A percentile compares a stretch with the other conserved stretches of the same genome.
Conservation (phyloP, 2,329 filamentous ascomycete genomes). For the Paramyrothecium roridum region DNA sequence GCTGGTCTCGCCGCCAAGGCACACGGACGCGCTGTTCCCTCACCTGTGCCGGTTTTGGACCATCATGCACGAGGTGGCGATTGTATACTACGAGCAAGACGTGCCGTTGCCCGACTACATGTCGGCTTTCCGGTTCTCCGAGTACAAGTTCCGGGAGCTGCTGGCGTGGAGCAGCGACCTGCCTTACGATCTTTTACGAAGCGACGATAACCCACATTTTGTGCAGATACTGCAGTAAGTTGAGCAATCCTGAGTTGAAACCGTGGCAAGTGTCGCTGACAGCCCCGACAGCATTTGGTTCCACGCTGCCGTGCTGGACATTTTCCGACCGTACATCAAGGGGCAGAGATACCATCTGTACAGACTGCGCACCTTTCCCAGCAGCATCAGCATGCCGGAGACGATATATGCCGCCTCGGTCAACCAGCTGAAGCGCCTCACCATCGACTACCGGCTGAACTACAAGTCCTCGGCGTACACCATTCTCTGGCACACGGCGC, state of each 20-base stretch:
- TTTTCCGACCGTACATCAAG: constrained; percentile 20
- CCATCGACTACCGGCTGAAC: constrained; percentile 26
- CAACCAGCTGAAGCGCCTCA: constrained; percentile 30
- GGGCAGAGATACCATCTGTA: not conserved
- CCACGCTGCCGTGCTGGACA: constrained; percentile 13
- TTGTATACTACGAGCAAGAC: constrained; percentile 15
- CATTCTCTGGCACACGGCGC: constrained; percentile 32
- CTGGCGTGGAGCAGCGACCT: not conserved
- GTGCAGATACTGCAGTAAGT: not conserved
- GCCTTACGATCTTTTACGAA: not conserved
- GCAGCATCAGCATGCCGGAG: constrained; percentile 14
- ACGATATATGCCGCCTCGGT: constrained; percentile 25
- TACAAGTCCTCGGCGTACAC: constrained; percentile 26
- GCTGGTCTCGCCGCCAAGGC: constrained; percentile 2
- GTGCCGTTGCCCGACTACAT: constrained; percentile 3
- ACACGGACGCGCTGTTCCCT: constrained; percentile 21
- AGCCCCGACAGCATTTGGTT: constrained; percentile 12
- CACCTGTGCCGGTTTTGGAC: constrained; percentile 27
- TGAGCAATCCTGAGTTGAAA: not conserved
- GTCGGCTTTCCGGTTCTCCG: constrained; percentile 20
- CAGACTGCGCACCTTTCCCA: constrained; percentile 20
- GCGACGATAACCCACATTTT: not conserved
- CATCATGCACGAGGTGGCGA: constrained; percentile 21
- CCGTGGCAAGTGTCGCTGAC: not conserved
- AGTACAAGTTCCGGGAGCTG: constrained; percentile 16